These are phyloP conservation scores for Nemania bipapillata DNA, from an alignment of 2,329 filamentous ascomycete species.

Conservation along the genomic window DNA sequence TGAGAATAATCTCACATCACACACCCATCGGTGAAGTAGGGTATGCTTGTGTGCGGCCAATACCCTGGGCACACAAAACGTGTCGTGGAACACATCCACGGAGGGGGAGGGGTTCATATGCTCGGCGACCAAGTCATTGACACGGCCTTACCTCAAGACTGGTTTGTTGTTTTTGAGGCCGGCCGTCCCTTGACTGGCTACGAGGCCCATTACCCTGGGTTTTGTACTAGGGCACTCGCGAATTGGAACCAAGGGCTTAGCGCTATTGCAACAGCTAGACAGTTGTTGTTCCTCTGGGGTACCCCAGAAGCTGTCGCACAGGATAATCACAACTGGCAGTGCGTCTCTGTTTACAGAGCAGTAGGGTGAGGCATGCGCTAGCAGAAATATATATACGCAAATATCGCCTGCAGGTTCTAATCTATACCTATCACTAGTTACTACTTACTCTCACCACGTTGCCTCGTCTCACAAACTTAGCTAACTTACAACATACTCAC, in stretches of 20 bases:
- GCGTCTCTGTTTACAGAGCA: slow-evolving; percentile 6
- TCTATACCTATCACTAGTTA: not conserved
- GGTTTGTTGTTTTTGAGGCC: not conserved
- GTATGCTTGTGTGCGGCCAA: not conserved
- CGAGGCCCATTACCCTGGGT: not conserved
- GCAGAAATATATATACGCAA: not conserved
- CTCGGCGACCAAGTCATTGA: not conserved
- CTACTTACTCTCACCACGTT: not conserved
- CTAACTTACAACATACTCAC: not conserved
- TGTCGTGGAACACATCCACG: not conserved
- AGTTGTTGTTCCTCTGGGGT: not conserved
- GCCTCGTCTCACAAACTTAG: not conserved
- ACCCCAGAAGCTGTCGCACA: not conserved
- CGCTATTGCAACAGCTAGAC: not conserved
- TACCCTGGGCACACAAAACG: not conserved
- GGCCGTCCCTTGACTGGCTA: slow-evolving; percentile 3
- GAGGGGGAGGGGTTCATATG: not conserved
- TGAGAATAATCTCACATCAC: not conserved
- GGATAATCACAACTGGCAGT: not conserved
- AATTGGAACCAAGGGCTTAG: slow-evolving; percentile 4
- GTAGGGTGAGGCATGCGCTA: not conserved
- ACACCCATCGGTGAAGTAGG: not conserved
- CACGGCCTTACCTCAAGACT: not conserved
- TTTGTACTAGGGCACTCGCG: not conserved
- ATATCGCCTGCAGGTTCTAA: not conserved